A percentile compares a stretch with the other conserved stretches of the same genome.
Evolutionary conservation across 163 green algal species (phyloP).

Genomic region (Smithsoniella earleae): DNA sequence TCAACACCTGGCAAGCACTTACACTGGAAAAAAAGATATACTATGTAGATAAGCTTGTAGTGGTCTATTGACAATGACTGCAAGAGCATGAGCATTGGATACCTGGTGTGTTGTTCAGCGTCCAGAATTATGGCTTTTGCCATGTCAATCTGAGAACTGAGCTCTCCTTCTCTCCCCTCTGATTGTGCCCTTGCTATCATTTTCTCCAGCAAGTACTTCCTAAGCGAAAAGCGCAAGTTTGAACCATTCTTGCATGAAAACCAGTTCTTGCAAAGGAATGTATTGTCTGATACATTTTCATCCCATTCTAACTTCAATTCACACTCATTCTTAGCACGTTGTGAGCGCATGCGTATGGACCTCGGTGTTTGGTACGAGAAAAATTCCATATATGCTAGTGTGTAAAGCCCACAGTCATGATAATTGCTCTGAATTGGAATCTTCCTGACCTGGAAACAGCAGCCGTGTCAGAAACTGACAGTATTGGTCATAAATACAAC

Average conservation of each 20-base stretch:
- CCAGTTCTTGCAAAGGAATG: neutral
- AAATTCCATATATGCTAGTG: conserved; percentile 75
- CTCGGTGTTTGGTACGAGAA: conserved; percentile 49
- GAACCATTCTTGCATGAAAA: neutral
- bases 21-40: too few relatives aligned
- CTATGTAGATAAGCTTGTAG: too few relatives aligned
- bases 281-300: neutral
- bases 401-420: conserved; percentile 87
- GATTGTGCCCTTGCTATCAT: too few relatives aligned
- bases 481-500: neutral
- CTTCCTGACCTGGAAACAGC: neutral
- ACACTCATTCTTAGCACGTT: too few relatives aligned
- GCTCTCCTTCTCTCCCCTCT: too few relatives aligned
- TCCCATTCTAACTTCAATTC: neutral
- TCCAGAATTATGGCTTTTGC: too few relatives aligned
- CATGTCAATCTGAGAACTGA: too few relatives aligned
- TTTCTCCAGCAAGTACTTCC: neutral
- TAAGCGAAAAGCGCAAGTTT: neutral
- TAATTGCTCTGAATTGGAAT: conserved; percentile 74
- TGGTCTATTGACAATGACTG: too few relatives aligned
- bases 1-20: too few relatives aligned
- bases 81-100: too few relatives aligned
- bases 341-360: too few relatives aligned
- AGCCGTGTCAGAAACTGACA: neutral
- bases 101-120: too few relatives aligned